These are phyloP conservation scores for Pouteria campechiana DNA, from an alignment of 179 eudicot genomes.

Conservation along the genomic window DNA sequence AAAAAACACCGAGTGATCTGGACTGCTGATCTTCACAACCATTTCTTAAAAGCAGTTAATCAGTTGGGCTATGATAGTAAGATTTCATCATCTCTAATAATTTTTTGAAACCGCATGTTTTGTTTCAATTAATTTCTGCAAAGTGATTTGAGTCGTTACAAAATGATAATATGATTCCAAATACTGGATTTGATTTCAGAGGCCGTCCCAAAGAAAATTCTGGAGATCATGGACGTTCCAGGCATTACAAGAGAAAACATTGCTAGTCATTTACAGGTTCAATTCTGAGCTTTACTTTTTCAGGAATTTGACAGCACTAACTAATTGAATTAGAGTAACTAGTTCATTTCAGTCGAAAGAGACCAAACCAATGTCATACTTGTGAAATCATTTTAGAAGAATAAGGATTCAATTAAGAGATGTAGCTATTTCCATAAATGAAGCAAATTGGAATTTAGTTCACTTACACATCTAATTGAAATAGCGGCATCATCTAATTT, in stretches of 20 bases:
- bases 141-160: background rate
- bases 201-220: conserved; percentile 29
- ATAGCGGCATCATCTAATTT: too few relatives aligned
- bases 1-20: conserved; percentile 20
- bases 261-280: conserved; percentile 37
- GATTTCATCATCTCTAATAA: conserved; percentile 1
- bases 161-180: background rate
- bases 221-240: conserved; percentile 22
- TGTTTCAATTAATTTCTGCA: background rate
- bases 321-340: too few relatives aligned
- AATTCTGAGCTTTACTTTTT: too few relatives aligned
- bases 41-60: conserved; percentile 19
- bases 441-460: too few relatives aligned
- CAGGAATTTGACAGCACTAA: too few relatives aligned
- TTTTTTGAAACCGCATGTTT: background rate
- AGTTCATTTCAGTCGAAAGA: too few relatives aligned
- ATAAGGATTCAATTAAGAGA: too few relatives aligned
- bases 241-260: conserved; percentile 29
- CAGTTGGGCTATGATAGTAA: conserved; percentile 20
- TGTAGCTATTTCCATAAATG: too few relatives aligned
- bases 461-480: too few relatives aligned
- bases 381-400: too few relatives aligned
- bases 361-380: too few relatives aligned
- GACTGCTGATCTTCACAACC: conserved; percentile 16
- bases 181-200: conserved; percentile 2